Base-by-base conservation (phyloP, 371 early-diverging fungal species). In the Capniomyces stellatus region DNA sequence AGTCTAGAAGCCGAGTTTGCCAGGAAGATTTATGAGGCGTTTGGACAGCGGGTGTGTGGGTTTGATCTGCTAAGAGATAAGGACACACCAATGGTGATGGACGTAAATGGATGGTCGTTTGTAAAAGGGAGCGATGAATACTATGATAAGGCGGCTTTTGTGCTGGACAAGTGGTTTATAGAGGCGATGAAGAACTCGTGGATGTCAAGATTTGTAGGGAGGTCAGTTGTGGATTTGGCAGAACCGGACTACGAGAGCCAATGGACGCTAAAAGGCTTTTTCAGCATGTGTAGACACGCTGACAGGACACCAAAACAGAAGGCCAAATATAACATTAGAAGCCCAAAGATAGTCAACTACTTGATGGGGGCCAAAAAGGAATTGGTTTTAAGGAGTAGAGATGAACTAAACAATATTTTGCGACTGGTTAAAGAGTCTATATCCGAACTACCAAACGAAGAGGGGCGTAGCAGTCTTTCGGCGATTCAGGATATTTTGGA, bases 61-160 rank as follows among this genome's bases (percentile, higher is more conserved):
- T 85, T 97, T 55, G 98, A 98, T 67, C 65, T 96, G 22, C 66
- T 98, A 51, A 81, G 98, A 3, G 80, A 80, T 1, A 65, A 69
- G 44, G 91, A 92, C 12, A 73, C 76, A 58, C 89, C 92, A 2
- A 88, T 83, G 66, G 93, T 97, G 8, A 94, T 98, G 61, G 98
- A 98, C 66, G 96, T 98, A 51, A 98, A 98, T 60, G 98, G 98
- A 8, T 98, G 98, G 98, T 90, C 91, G 25, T 98, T 98, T 73
- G 98, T 98, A 48, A 98, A 98, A 67, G 93, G 92, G 53, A 92
- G 85, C 61, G 82, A 84, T 46, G 74, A 79, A 19, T 98, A 98
- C 64, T 95, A 93, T 64, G 89, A 89, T 61, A 75, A 77, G 39
- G 89, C 90, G 42, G 84, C 94, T 1, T 58, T 57, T 10, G 76